phyloP scores from a whole-genome alignment of 768 basidiomycete species.

The Tubosaeta brunneosetosa region DNA sequence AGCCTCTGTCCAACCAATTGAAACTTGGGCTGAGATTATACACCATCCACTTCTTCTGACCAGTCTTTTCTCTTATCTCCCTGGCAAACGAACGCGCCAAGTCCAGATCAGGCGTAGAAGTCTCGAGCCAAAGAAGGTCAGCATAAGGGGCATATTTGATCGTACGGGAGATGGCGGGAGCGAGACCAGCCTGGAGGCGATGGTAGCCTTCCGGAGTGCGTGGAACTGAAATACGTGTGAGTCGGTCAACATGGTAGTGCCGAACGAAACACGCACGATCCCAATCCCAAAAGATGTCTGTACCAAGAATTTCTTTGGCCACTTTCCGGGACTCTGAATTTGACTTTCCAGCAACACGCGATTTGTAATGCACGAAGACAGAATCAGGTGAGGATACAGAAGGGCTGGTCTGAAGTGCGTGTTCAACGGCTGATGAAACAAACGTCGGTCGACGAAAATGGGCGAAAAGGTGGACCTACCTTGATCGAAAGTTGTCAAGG shows the following conservation, averaged over 20 bases:
- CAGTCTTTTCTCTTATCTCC: constrained; percentile 64
- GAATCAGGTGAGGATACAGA: constrained; percentile 32
- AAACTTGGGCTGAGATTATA: constrained; percentile 94
- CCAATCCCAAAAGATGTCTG: constrained; percentile 82
- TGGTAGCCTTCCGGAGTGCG: constrained; percentile 91
- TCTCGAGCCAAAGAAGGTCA: constrained; percentile 91
- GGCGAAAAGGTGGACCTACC: constrained; percentile 55
- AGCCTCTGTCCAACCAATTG: constrained; percentile 86
- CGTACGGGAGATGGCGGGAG: constrained; percentile 77
- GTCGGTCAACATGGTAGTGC: not conserved
- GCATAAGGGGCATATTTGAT: constrained; percentile 80
- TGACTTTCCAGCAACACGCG: constrained; percentile 59
- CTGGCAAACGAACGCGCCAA: constrained; percentile 77
- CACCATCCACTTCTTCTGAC: constrained; percentile 69
- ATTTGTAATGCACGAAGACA: constrained; percentile 55
- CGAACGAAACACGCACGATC: constrained; percentile 52
- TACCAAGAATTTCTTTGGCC: constrained; percentile 63
- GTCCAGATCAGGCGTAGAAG: constrained; percentile 78
- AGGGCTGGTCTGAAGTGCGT: constrained; percentile 15
- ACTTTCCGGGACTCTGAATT: constrained; percentile 66
- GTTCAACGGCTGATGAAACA: constrained; percentile 19
- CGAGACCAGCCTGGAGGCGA: constrained; percentile 77
- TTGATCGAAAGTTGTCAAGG: constrained; percentile 79
- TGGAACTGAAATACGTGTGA: constrained; percentile 49
- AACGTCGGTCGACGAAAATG: constrained; percentile 21